Conservation (phyloP, 768 basidiomycete species). For the Sporobolomyces pararoseus region DNA sequence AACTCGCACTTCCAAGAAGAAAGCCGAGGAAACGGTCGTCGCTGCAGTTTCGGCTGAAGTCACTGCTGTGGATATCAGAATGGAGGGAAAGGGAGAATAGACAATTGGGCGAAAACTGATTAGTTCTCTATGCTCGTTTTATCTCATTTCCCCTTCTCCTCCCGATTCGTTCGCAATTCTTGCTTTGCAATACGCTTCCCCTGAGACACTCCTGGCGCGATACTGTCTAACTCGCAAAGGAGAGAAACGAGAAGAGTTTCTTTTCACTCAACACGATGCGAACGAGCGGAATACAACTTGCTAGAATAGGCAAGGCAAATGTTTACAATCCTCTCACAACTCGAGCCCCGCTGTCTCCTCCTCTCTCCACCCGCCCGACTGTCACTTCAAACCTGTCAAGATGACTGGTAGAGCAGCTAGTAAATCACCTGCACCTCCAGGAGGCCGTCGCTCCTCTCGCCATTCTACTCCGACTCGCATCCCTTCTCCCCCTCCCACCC, state of each 20-base stretch:
- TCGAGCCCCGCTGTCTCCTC: no score
- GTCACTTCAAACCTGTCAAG: neutral
- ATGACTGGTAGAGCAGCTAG: constrained; percentile 24
- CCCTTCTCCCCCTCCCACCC: constrained; percentile 22
- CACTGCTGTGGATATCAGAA: neutral
- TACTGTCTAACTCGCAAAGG: no score
- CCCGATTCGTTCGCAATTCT: no score
- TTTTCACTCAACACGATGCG: no score
- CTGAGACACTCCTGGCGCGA: no score
- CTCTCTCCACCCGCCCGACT: no score
- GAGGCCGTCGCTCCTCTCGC: constrained; percentile 27
- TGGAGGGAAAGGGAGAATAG: neutral
- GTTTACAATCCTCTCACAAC: no score
- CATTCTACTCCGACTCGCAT: constrained; percentile 23
- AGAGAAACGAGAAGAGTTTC: no score
- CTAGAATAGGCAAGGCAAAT: no score
- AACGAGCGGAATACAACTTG: no score
- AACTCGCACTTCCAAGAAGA: constrained; percentile 1
- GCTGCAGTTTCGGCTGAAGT: neutral
- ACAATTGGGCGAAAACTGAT: no score
- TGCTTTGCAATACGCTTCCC: no score
- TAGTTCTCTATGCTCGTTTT: neutral
- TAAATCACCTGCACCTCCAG: constrained; percentile 24
- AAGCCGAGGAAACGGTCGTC: neutral
- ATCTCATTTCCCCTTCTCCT: neutral